Conservation (phyloP, 768 basidiomycete genomes). For the Collybiopsis luxurians region DNA sequence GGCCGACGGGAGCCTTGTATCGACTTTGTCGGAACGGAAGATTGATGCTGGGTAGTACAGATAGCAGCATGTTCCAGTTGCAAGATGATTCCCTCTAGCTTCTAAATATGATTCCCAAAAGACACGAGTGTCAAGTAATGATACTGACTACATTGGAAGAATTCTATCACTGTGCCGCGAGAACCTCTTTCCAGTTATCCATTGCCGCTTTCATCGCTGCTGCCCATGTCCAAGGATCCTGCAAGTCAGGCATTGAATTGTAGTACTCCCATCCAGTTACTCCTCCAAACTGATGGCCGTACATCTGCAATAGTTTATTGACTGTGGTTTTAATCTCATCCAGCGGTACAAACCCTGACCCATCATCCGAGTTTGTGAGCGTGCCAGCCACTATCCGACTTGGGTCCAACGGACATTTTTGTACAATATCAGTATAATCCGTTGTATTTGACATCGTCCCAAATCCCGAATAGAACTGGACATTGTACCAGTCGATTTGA, state of each 20-base stretch:
- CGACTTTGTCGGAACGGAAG: too few relatives aligned
- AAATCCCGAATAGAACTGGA: slow-evolving; percentile 24
- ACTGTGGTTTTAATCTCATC: slow-evolving; percentile 16
- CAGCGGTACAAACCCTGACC: slow-evolving; percentile 15
- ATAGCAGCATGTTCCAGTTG: too few relatives aligned
- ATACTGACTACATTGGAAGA: too few relatives aligned
- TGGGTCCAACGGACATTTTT: slow-evolving; percentile 15
- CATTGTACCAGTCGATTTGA: slow-evolving; percentile 22
- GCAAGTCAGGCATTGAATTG: slow-evolving; percentile 18
- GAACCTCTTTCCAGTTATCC: not conserved
- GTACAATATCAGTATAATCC: slow-evolving; percentile 19
- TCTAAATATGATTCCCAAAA: too few relatives aligned
- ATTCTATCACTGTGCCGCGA: too few relatives aligned
- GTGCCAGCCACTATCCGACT: slow-evolving; percentile 17
- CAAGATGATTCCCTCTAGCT: too few relatives aligned
- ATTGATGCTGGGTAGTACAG: too few relatives aligned
- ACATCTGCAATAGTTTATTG: slow-evolving; percentile 13
- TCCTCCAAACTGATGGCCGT: slow-evolving; percentile 20
- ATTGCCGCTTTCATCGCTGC: slow-evolving; percentile 10
- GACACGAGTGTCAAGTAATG: too few relatives aligned
- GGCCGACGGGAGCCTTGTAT: too few relatives aligned
- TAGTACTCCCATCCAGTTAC: slow-evolving; percentile 26
- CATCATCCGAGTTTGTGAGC: slow-evolving; percentile 20
- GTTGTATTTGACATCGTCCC: slow-evolving; percentile 18
- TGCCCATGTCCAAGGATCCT: slow-evolving; percentile 19